A percentile compares a stretch with the other conserved stretches of the same genome.
phyloP scores from a whole-genome alignment of 495 filamentous ascomycete species.

The Penicillium cosmopolitanum region DNA sequence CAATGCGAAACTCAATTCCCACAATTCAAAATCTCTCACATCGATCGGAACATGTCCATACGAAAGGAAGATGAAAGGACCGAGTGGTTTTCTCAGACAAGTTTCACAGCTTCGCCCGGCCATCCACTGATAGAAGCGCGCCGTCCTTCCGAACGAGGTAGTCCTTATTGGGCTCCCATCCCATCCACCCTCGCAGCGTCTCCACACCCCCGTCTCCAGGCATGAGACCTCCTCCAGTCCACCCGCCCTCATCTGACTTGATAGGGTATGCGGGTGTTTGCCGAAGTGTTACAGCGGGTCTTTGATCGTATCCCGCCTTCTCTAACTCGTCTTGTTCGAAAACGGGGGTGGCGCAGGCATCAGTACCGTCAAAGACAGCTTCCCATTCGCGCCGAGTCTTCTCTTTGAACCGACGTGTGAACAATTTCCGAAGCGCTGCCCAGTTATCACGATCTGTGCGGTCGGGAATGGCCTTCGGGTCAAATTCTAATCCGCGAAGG shows the following conservation, averaged over 20 bases:
- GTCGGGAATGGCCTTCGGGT: constrained; percentile 53
- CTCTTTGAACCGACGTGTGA: constrained; percentile 66
- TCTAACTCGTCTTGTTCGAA: constrained; percentile 74
- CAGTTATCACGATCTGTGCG: constrained; percentile 63
- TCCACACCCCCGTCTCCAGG: constrained; percentile 75
- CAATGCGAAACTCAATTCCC: neutral
- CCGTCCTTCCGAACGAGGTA: constrained; percentile 64
- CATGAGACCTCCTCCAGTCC: constrained; percentile 59
- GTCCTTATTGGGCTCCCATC: constrained; percentile 72
- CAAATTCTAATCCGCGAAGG: constrained; percentile 65
- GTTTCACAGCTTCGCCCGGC: constrained; percentile 52
- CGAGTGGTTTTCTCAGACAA: neutral
- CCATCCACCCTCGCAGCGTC: constrained; percentile 72
- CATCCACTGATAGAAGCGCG: constrained; percentile 47
- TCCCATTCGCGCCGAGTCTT: constrained; percentile 87
- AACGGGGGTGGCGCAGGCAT: constrained; percentile 91
- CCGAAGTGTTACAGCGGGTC: constrained; percentile 71
- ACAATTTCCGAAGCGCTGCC: constrained; percentile 62
- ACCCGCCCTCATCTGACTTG: constrained; percentile 62
- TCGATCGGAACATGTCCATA: neutral
- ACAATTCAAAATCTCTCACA: neutral
- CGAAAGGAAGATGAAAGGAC: neutral
- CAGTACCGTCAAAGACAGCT: constrained; percentile 78
- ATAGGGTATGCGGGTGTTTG: constrained; percentile 66
- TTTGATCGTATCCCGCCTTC: constrained; percentile 68